Evolutionary conservation across 202 grass and related monocot species (phyloP).

Genomic region (Schoenoplectus triqueter): DNA sequence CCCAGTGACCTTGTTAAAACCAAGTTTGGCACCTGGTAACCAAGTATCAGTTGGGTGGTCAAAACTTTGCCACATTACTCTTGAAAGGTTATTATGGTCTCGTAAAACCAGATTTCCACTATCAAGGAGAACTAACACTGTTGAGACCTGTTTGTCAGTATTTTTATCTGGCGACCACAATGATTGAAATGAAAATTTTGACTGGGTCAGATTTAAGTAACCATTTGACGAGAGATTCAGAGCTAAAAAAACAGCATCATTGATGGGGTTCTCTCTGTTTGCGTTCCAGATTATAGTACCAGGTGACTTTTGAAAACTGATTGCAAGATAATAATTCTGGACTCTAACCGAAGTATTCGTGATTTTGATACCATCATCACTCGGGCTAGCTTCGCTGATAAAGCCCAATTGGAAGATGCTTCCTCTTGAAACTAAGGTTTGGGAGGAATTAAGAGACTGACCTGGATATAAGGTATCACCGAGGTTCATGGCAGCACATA

Average conservation of each 20-base stretch:
- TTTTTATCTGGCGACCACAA: conserved; percentile 8
- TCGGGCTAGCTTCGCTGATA: background rate
- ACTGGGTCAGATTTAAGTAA: background rate
- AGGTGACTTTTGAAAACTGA: background rate
- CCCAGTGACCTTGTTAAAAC: conserved; percentile 21
- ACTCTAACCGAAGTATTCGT: background rate
- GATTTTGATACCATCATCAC: background rate
- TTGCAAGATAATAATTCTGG: background rate
- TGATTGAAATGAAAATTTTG: background rate
- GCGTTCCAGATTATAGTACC: conserved; percentile 7
- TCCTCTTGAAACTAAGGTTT: conserved; percentile 3
- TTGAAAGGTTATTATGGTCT: conserved; percentile 32
- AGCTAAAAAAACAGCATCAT: background rate
- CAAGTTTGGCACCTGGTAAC: conserved; percentile 42
- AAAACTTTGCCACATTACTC: conserved; percentile 46
- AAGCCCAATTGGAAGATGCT: conserved; percentile 25
- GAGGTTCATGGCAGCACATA: background rate
- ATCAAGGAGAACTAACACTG: conserved; percentile 37
- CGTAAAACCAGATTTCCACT: conserved; percentile 45
- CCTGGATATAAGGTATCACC: conserved; percentile 13
- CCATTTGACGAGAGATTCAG: conserved; percentile 7
- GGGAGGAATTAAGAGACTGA: background rate
- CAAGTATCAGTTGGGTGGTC: conserved; percentile 39
- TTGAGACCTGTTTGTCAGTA: background rate
- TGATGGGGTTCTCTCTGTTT: background rate